These are phyloP conservation scores for Homolaphlyctis polyrhiza DNA, from an alignment of 371 early-diverging fungal genomes.

Conservation along the genomic window DNA sequence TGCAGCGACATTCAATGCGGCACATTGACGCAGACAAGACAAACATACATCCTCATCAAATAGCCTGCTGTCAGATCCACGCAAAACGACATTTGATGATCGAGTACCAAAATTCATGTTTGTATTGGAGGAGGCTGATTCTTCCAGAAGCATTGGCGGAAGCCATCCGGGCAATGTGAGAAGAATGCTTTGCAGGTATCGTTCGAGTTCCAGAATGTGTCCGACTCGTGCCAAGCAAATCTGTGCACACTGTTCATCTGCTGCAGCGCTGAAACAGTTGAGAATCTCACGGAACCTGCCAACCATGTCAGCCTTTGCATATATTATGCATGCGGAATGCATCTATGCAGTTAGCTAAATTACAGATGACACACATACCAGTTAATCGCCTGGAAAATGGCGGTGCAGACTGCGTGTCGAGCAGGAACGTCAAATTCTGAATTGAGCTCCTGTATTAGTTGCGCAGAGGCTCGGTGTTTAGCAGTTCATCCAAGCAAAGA, in stretches of 20 bases:
- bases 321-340: background rate
- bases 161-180: background rate
- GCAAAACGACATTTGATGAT: too few relatives aligned
- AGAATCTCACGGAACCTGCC: background rate
- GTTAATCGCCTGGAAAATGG: background rate
- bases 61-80: too few relatives aligned
- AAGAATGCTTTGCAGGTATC: background rate
- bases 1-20: too few relatives aligned
- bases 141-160: background rate
- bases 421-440: background rate
- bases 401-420: background rate
- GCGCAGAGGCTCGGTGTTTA: too few relatives aligned
- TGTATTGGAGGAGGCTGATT: too few relatives aligned
- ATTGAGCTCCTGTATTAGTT: background rate
- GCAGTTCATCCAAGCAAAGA: too few relatives aligned
- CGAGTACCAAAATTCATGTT: too few relatives aligned
- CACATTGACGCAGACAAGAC: too few relatives aligned
- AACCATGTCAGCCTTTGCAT: background rate
- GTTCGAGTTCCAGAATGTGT: background rate
- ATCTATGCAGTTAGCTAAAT: too few relatives aligned
- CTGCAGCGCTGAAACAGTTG: background rate
- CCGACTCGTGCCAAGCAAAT: background rate
- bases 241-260: background rate
- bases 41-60: too few relatives aligned
- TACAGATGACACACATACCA: slow-evolving; percentile 1